Evolutionary conservation across 2,329 filamentous ascomycete genomes (phyloP).

Genomic region (Leptodontidium sp.): DNA sequence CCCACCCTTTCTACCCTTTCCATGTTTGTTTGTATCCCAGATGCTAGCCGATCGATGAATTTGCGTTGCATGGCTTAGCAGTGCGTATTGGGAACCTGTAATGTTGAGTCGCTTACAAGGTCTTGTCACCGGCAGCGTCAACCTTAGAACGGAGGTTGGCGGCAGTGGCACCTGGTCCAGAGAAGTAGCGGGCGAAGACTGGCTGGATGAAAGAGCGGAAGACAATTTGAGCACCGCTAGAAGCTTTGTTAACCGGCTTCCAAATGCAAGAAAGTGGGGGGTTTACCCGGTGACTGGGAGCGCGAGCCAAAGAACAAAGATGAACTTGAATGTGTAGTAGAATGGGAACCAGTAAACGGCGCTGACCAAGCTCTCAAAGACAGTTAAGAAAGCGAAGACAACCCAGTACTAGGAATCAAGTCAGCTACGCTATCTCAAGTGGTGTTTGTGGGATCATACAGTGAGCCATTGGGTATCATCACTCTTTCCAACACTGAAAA

Average conservation of each 20-base stretch:
- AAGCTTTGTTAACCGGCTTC: slow-evolving; percentile 35
- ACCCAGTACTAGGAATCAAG: slow-evolving; percentile 76
- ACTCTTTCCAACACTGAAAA: slow-evolving; percentile 74
- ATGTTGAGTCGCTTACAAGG: slow-evolving; percentile 59
- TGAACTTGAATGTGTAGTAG: slow-evolving; percentile 99
- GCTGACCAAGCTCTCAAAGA: slow-evolving; percentile 82
- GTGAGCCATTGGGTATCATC: slow-evolving; percentile 86
- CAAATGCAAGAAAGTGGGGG: not conserved
- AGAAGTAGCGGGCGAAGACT: slow-evolving; percentile 92
- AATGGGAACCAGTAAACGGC: slow-evolving; percentile 97
- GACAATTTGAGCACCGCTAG: slow-evolving; percentile 90
- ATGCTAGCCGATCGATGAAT: slow-evolving; percentile 12
- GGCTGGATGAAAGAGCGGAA: slow-evolving; percentile 97
- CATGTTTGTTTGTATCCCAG: slow-evolving; percentile 5
- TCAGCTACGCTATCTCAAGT: slow-evolving; percentile 12
- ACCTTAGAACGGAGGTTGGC: slow-evolving; percentile 89
- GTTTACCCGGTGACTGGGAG: slow-evolving; percentile 92
- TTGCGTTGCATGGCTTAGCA: slow-evolving; percentile 12
- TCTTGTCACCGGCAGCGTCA: slow-evolving; percentile 74
- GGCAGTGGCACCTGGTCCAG: slow-evolving; percentile 72
- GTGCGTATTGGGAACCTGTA: slow-evolving; percentile 21
- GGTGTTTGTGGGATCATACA: slow-evolving; percentile 55
- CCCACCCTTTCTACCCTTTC: slow-evolving; percentile 2
- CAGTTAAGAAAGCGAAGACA: slow-evolving; percentile 83
- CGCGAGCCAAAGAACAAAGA: slow-evolving; percentile 96